These are phyloP conservation scores for Lupinus albus DNA, from an alignment of 306 rosid genomes.

Conservation along the genomic window DNA sequence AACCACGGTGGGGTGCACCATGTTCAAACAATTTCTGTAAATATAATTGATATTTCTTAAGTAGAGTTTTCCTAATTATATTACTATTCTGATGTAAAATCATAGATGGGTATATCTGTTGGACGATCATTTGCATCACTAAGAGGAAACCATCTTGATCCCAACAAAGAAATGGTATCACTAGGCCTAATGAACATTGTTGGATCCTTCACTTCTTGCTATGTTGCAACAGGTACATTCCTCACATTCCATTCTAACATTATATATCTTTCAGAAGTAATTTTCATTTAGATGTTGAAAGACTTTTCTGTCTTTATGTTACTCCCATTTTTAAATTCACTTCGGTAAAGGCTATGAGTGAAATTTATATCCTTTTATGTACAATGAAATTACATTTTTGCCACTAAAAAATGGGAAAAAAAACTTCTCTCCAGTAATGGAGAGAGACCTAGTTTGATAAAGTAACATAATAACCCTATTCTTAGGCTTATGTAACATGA, in stretches of 20 bases:
- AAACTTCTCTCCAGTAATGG: too few species aligned
- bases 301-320: too few species aligned
- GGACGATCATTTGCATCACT: conserved; percentile 69
- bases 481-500: too few species aligned
- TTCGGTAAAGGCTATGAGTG: too few species aligned
- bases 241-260: background rate
- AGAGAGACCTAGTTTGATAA: too few species aligned
- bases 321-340: too few species aligned
- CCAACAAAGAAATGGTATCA: conserved; percentile 78
- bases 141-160: conserved; percentile 61
- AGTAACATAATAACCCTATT: too few species aligned
- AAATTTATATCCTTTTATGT: too few species aligned
- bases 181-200: conserved; percentile 73
- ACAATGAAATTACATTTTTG: too few species aligned
- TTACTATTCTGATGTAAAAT: background rate
- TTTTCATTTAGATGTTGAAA: too few species aligned
- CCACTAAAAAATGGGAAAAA: too few species aligned
- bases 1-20: conserved; percentile 53
- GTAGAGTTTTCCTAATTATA: background rate
- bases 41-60: background rate
- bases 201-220: conserved; percentile 85
- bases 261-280: background rate
- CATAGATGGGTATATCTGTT: conserved; percentile 71
- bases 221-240: conserved; percentile 69
- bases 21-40: conserved; percentile 1